Base-by-base conservation (phyloP, 2,329 filamentous ascomycete genomes). In the Aspergillus terreus region DNA sequence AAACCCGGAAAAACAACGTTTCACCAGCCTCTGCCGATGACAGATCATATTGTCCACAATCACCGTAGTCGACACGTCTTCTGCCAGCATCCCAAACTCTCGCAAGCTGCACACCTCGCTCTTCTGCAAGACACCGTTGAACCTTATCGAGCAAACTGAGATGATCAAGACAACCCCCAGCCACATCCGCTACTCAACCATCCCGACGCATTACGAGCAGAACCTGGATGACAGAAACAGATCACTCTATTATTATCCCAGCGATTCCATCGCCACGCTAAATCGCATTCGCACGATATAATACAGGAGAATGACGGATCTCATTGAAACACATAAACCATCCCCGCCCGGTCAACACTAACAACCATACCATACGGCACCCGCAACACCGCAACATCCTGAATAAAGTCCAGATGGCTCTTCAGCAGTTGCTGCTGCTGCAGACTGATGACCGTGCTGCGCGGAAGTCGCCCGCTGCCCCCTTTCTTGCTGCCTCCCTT, bases 341-440 rank as follows among this genome's bases (percentile, higher is more conserved):
- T 86, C 0, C 94, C 94, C 36, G 86, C 88, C 61, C 92, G 80
- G 76, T 99, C 94, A 49, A 88, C 92, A 59, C 88, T 95, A 46
- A 97, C 79, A 32, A 92, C 87, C 90, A 97, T 96, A 4, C 87
- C 88, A 70, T 95, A 96, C 21, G 94, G 94, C 58, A 83, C 79
- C 75, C 96, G 90, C 60, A 99, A 71, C 64, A 97, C 75, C n/a
- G 87, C 87, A 59, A 96, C 85, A 72, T 97, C 92, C 64, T 88
- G 82, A 53, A 99, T 85, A 3, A 85, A 85, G 72, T 99, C 94
- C 63, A 96, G 71, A 72, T 99, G 94, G 52, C 87, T 90, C 67
- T 85, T 87, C 51, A 97, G 74, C 60, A 99, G 70, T 71, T 90
- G 84, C 69, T 95, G 90, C 68, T 96, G 92, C 72, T 95, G 88